Conservation (phyloP, 768 basidiomycete genomes). For the Boletus insuetus region DNA sequence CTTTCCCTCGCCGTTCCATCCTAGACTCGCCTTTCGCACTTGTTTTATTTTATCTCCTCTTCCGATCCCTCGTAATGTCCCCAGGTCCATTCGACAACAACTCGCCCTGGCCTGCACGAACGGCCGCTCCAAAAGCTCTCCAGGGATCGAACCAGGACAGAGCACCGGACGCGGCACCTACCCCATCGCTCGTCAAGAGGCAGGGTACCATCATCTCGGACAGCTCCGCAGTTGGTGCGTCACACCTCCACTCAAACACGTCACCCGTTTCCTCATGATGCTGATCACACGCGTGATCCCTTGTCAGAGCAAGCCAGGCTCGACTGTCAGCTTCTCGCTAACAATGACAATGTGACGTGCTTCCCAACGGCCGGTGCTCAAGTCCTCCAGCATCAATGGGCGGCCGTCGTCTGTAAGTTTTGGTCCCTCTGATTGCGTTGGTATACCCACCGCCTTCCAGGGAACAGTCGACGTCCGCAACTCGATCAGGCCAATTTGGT, state of each 20-base stretch:
- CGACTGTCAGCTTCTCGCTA: conserved; percentile 53
- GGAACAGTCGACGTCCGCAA: conserved; percentile 73
- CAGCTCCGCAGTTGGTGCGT: conserved; percentile 25
- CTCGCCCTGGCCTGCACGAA: conserved; percentile 46
- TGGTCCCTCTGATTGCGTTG: conserved; percentile 6
- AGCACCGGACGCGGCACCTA: conserved; percentile 31
- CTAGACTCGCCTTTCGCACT: conserved; percentile 17
- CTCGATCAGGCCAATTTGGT: conserved; percentile 61
- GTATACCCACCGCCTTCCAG: conserved; percentile 37
- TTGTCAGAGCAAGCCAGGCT: conserved; percentile 37
- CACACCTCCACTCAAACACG: conserved; percentile 3
- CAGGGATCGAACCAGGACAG: conserved; percentile 33
- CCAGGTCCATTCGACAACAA: conserved; percentile 29
- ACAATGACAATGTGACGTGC: conserved; percentile 76
- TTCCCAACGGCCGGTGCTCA: conserved; percentile 56
- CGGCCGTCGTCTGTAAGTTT: conserved; percentile 76
- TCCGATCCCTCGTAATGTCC: conserved; percentile 36
- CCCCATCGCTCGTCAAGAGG: conserved; percentile 13
- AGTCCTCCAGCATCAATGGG: conserved; percentile 73
- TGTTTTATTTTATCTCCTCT: conserved; percentile 21
- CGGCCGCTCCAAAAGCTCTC: conserved; percentile 28
- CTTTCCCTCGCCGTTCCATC: conserved; percentile 22
- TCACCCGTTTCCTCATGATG: conserved; percentile 3
- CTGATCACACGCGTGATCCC: conserved; percentile 11
- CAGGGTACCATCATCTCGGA: conserved; percentile 29